Evolutionary conservation across 2,329 filamentous ascomycete genomes (phyloP).

Genomic region (Penicillium sp.): DNA sequence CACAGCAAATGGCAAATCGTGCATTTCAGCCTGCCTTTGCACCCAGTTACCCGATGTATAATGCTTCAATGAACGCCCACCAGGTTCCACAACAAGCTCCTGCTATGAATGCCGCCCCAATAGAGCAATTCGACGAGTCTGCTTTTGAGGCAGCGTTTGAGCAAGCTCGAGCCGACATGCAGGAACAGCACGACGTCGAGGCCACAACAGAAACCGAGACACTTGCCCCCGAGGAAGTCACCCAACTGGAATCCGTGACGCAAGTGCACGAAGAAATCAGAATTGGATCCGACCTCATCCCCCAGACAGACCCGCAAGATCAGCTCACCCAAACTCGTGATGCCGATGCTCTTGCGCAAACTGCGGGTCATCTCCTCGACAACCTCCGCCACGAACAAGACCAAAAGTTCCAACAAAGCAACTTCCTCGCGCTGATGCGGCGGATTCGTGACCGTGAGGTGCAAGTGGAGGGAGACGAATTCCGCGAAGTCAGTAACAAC

Average conservation of each 20-base stretch:
- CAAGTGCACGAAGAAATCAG: conserved; percentile 31
- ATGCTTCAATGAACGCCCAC: conserved; percentile 23
- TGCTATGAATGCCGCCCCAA: conserved; percentile 25
- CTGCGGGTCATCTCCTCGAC: conserved; percentile 70
- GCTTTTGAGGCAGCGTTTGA: conserved; percentile 51
- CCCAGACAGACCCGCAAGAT: conserved; percentile 37
- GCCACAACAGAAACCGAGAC: conserved; percentile 19
- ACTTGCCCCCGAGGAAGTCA: conserved; percentile 19
- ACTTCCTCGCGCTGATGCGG: conserved; percentile 76
- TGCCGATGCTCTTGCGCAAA: conserved; percentile 69
- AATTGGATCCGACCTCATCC: conserved; percentile 49
- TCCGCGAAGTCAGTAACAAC: conserved; percentile 50
- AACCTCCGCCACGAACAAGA: conserved; percentile 69
- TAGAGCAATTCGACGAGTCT: conserved; percentile 46
- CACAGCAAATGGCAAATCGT: conserved; percentile 18
- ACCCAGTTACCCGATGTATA: conserved; percentile 29
- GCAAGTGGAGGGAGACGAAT: conserved; percentile 68
- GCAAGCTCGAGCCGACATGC: conserved; percentile 43
- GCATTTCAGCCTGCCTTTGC: conserved; percentile 36
- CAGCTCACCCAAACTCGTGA: conserved; percentile 45
- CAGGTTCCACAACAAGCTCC: conserved; percentile 29
- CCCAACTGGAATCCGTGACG: conserved; percentile 20
- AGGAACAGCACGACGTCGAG: conserved; percentile 31
- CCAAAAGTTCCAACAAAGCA: conserved; percentile 76
- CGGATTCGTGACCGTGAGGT: conserved; percentile 72